Percentiles rank a stretch among this genome's conserved stretches.
Evolutionary conservation across 495 filamentous ascomycete genomes (phyloP).

Genomic region (Daldinia bambusicola): DNA sequence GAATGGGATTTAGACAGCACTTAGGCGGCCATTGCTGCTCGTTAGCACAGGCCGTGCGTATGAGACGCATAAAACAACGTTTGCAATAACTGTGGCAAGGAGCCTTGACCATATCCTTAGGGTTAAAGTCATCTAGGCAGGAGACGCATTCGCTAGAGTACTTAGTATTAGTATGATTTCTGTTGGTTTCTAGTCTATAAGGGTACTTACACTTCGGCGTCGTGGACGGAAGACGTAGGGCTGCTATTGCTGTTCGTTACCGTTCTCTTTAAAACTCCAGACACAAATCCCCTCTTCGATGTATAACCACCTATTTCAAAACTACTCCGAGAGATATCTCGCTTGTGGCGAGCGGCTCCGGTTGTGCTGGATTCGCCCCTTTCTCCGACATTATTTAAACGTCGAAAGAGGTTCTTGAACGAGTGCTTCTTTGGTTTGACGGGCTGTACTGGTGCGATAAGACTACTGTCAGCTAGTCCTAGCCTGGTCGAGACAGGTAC

Average conservation of each 20-base stretch:
- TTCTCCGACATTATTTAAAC: constrained; percentile 29
- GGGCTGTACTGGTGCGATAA: constrained; percentile 14
- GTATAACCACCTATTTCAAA: constrained; percentile 17
- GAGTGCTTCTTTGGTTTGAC: constrained; percentile 31
- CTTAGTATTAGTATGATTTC: neutral
- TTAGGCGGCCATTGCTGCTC: constrained; percentile 60
- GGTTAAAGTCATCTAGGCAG: constrained; percentile 53
- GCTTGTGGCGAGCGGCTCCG: constrained; percentile 39
- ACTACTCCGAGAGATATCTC: constrained; percentile 17
- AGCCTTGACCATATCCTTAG: constrained; percentile 47
- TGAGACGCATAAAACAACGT: constrained; percentile 54
- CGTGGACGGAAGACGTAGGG: constrained; percentile 17
- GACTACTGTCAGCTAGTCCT: neutral
- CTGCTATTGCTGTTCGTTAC: constrained; percentile 29
- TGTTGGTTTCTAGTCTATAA: neutral
- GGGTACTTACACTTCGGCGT: constrained; percentile 44
- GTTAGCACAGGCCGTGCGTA: constrained; percentile 49
- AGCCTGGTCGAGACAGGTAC: neutral
- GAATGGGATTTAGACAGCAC: constrained; percentile 56
- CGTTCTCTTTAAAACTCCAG: constrained; percentile 33
- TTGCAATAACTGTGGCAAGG: constrained; percentile 56
- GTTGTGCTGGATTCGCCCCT: constrained; percentile 43
- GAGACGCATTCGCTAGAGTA: constrained; percentile 54
- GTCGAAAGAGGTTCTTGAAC: constrained; percentile 39
- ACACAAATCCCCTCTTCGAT: constrained; percentile 30